Percentiles rank a stretch among this genome's conserved stretches.
Conservation (phyloP, 164 flowering plant species). For the Akebia trifoliata region DNA sequence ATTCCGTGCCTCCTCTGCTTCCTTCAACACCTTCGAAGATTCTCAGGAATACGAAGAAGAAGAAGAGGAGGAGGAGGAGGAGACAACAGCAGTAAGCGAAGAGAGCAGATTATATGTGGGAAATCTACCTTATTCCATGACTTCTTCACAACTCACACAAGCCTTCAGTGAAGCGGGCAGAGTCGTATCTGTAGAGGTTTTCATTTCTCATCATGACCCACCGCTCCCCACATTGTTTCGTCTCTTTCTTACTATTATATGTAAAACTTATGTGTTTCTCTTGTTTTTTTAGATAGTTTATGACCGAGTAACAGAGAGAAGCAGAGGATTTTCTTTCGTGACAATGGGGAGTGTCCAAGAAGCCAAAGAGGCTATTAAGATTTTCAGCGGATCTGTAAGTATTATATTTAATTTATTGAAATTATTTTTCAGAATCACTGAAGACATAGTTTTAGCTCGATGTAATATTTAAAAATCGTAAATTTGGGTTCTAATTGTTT, state of each 20-base stretch:
- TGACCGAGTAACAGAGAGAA: conserved; percentile 76
- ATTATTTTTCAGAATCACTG: too few relatives aligned
- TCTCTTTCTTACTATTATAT: too few relatives aligned
- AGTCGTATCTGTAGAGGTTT: conserved; percentile 56
- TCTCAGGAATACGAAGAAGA: conserved; percentile 32
- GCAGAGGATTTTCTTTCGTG: conserved; percentile 90
- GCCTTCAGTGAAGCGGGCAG: conserved; percentile 64
- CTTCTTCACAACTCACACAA: conserved; percentile 52
- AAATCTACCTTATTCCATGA: conserved; percentile 69
- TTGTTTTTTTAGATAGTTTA: conserved; percentile 53
- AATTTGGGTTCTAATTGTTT: too few relatives aligned
- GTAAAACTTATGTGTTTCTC: too few relatives aligned
- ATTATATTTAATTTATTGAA: neutral
- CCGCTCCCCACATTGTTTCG: neutral
- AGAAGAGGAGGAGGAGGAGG: conserved; percentile 17
- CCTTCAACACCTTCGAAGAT: conserved; percentile 22
- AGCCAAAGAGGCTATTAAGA: conserved; percentile 71
- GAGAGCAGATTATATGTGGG: conserved; percentile 67
- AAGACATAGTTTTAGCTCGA: too few relatives aligned
- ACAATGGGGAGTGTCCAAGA: conserved; percentile 70
- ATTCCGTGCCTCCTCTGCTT: conserved; percentile 7
- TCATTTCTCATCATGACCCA: too few relatives aligned
- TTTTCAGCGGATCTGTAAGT: conserved; percentile 91
- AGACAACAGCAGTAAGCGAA: conserved; percentile 14
- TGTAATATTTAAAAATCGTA: too few relatives aligned